Base-by-base conservation (phyloP, 2,329 filamentous ascomycete species). In the Neopestalotiopsis rosae region DNA sequence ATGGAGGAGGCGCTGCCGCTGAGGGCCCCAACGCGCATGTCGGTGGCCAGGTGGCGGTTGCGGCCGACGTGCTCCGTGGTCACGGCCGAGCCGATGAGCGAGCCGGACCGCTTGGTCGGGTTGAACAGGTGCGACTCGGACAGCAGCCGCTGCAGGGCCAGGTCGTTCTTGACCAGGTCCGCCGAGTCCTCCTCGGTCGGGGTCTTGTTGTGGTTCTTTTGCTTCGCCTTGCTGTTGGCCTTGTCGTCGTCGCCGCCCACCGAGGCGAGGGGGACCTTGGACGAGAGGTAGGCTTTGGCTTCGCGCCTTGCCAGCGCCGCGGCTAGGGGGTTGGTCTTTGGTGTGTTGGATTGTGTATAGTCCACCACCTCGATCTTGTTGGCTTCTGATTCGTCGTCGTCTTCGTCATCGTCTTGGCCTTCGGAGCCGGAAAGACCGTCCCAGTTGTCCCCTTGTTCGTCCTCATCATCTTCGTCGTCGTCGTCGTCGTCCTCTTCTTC, bases 61-160 rank as follows among this genome's bases (percentile, higher is more conserved):
- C 90, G 91, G 67, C 95, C 95, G 3, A 84, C 82, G 38, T 79
- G 78, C 65, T 77, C 76, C 3, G 69, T 76, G 56, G 81, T 78
- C 59, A 82, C 75, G 17, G 81, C 77, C 58, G 78, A 72, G 65
- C 80, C 78, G 68, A 56, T 62, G 17, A 71, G 61, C 28, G 68
- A 56, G 61, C 80, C 77, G 28, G 87, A 84, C 59, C 78, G 75
- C 71, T 79, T 77, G 69, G 79, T 76, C 20, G 87, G 85, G 59
- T 87, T 85, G 68, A 98, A 90, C 70, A 98, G 91, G 81, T 97
- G 94, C 0, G 95, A 98, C 85, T 99, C 96, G 74, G 91, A 88
- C 69, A 99, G 89, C 56, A 99, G 90, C 61, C 94, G 91, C 79
- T 98, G 95, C 14, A 99, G 90, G 52, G 94, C 95, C 67, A 97